These are phyloP conservation scores for Taphrina flavorubra DNA, from an alignment of 1,139 yeast genomes.

Conservation along the genomic window DNA sequence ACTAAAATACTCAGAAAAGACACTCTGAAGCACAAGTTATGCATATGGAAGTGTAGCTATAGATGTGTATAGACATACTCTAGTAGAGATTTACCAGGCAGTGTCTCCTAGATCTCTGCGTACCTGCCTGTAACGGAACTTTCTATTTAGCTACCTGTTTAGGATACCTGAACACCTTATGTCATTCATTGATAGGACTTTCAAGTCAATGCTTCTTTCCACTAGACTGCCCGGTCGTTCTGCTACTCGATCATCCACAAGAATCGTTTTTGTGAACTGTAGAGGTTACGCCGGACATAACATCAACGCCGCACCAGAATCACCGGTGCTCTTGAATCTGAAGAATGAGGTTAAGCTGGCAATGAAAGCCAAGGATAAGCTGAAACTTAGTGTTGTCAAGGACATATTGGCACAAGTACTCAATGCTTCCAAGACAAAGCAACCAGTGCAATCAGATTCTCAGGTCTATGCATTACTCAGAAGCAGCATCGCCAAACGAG, in stretches of 20 bases:
- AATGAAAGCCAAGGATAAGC: constrained; percentile 37
- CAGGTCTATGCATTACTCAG: constrained; percentile 31
- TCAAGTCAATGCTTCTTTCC: not conserved
- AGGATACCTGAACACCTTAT: no score
- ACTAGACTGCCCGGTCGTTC: not conserved
- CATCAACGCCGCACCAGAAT: constrained; percentile 23
- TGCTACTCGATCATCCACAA: not conserved
- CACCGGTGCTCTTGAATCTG: constrained; percentile 27
- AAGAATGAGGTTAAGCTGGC: constrained; percentile 36
- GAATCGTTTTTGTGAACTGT: not conserved
- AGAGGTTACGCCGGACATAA: constrained; percentile 18
- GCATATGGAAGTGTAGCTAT: no score
- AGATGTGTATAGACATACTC: no score
- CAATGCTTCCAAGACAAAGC: constrained; percentile 38
- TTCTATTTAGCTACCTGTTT: no score
- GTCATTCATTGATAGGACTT: no score
- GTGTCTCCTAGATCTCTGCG: no score
- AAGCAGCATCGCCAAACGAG: constrained; percentile 35
- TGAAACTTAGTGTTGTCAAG: constrained; percentile 30
- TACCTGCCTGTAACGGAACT: no score
- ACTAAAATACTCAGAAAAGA: no score
- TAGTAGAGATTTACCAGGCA: no score
- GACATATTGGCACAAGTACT: constrained; percentile 38
- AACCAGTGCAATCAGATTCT: constrained; percentile 31
- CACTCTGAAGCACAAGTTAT: no score